These are phyloP conservation scores for Capronia coronata DNA, from an alignment of 2,329 filamentous ascomycete species.

Conservation along the genomic window DNA sequence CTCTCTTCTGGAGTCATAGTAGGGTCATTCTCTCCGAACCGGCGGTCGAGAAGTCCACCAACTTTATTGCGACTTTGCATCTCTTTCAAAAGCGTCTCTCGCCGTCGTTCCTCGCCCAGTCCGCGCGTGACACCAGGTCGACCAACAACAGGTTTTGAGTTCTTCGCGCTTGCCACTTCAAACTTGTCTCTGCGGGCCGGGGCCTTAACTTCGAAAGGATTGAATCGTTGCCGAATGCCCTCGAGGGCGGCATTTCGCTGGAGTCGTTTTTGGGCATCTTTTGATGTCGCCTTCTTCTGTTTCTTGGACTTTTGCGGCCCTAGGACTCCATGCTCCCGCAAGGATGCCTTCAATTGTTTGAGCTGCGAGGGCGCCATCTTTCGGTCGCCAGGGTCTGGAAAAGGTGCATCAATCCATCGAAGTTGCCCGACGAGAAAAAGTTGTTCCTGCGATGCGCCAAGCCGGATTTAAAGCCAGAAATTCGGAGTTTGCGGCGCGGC, in stretches of 20 bases:
- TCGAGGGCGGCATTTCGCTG: slow-evolving; percentile 71
- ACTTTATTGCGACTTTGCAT: slow-evolving; percentile 85
- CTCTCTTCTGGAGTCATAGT: slow-evolving; percentile 89
- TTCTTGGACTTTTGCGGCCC: slow-evolving; percentile 94
- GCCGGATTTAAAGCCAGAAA: not conserved
- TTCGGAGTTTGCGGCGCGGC: too few relatives aligned
- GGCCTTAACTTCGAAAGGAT: slow-evolving; percentile 91
- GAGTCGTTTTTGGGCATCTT: slow-evolving; percentile 66
- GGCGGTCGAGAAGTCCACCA: slow-evolving; percentile 83
- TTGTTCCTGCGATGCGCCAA: not conserved
- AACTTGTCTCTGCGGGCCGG: slow-evolving; percentile 74
- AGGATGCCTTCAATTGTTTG: slow-evolving; percentile 86
- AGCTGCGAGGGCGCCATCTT: slow-evolving; percentile 93
- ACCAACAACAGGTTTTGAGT: slow-evolving; percentile 53
- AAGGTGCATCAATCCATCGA: not conserved
- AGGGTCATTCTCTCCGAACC: slow-evolving; percentile 93
- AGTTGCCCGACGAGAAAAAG: too few relatives aligned
- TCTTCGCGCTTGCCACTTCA: slow-evolving; percentile 65
- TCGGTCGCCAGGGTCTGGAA: not conserved
- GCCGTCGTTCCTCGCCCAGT: slow-evolving; percentile 75
- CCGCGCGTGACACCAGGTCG: slow-evolving; percentile 81
- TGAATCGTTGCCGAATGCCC: slow-evolving; percentile 90
- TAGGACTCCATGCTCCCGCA: slow-evolving; percentile 81
- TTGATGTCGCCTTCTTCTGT: slow-evolving; percentile 69
- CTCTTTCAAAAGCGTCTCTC: slow-evolving; percentile 78